phyloP scores from a whole-genome alignment of 306 rosid species.

The Abrus pulchellus region DNA sequence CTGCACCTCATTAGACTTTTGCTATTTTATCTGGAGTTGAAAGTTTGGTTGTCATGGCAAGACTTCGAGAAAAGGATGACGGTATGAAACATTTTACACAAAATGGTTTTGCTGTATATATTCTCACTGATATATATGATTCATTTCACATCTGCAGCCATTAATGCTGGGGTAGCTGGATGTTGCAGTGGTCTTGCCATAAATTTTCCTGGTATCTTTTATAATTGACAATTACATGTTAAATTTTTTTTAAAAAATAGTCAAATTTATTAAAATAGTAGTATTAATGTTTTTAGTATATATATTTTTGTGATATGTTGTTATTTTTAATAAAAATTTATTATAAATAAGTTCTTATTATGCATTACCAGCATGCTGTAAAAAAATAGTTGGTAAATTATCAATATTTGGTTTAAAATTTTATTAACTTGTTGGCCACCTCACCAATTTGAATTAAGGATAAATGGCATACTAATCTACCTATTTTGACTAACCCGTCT shows the following conservation, averaged over 20 bases:
- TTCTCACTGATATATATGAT: conserved; percentile 5
- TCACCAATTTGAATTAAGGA: neutral
- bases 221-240: neutral
- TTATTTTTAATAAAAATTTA: too few species aligned
- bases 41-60: conserved; percentile 82
- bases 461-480: neutral
- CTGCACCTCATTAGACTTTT: conserved; percentile 27
- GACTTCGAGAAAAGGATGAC: conserved; percentile 83
- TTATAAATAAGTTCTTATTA: too few species aligned
- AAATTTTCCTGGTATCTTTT: conserved; percentile 78
- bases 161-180: conserved; percentile 90
- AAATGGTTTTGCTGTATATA: conserved; percentile 8
- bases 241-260: neutral
- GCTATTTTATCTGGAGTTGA: conserved; percentile 54
- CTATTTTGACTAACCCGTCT: neutral
- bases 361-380: too few species aligned
- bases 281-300: too few species aligned
- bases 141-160: conserved; percentile 56
- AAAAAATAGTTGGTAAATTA: too few species aligned
- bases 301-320: too few species aligned
- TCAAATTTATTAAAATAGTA: too few species aligned
- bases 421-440: neutral
- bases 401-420: neutral
- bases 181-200: conserved; percentile 89
- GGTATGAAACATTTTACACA: conserved; percentile 49